Evolutionary conservation across 495 filamentous ascomycete genomes (phyloP), one percentile per base, ranked within the genome.

Genomic region (Penicillium herquei): DNA sequence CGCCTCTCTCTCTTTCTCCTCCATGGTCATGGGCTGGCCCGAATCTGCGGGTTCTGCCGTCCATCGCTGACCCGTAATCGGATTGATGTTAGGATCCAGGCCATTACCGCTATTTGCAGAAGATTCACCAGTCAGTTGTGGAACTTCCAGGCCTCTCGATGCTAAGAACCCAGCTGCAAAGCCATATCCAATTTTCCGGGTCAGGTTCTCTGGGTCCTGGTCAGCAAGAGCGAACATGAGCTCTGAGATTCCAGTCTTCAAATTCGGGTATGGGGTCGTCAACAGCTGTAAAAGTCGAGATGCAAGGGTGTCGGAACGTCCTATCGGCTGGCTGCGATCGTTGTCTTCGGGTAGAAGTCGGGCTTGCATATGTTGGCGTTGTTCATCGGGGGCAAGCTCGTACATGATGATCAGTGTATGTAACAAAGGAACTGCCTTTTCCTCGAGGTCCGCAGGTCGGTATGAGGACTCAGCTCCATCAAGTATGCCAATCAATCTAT

Each of bases 1-100:
- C 0, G 94, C 94, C 69, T 98, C 94, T 42, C 90, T 78, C 65
- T 96, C 91, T 70, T 88, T 96, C 78, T 98, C 92, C 55, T 89
- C 94, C 33, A 86, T 76, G 6, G 88, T 93, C 94, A 98, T 98
- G 16, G 85, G 81, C 1, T 81, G 82, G 8, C 75, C 71, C 4
- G 81, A 70, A 8, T 78, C 71, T 44, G 69, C 50, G 12, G 77
- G 78, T 68, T 95, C 93, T 21, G 78, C 80, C 53, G 90, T 86
- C 62, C 88, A 69, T 49, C 86, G 81, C 70, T 98, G 94, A 0
- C 94, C 94, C 3, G 94, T 98, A 26, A 98, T 83, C 2, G 92
- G 93, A 63, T 98, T 98, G 41, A 95, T 71, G 12, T 64, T 67
- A 3, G 65, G 47, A 34, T 73, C 65, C 5, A 68, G 63, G n/a